These are phyloP conservation scores for Kwoniella heveanensis DNA, from an alignment of 768 basidiomycete species.

Conservation along the genomic window DNA sequence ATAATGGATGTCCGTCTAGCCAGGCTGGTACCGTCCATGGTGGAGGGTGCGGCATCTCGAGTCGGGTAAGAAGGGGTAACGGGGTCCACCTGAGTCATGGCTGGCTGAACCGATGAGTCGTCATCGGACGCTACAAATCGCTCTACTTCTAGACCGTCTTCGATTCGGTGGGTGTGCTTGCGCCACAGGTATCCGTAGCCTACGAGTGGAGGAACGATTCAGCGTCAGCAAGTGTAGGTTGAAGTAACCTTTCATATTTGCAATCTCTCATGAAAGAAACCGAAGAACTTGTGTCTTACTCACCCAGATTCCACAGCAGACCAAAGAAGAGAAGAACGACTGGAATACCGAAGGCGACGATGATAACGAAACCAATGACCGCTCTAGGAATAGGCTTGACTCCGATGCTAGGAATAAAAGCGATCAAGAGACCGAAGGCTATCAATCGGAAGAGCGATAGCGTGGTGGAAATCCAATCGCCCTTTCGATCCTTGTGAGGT, in stretches of 20 bases:
- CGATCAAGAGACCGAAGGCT: constrained; percentile 71
- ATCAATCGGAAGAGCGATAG: constrained; percentile 70
- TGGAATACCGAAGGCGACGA: constrained; percentile 71
- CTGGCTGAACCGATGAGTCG: constrained; percentile 38
- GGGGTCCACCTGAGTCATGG: constrained; percentile 39
- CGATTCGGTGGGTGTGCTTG: constrained; percentile 49
- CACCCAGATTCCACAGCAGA: constrained; percentile 61
- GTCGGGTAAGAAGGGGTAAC: constrained; percentile 11
- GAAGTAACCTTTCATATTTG: neutral
- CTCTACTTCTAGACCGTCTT: constrained; percentile 53
- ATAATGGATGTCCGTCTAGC: constrained; percentile 26
- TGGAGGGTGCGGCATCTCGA: constrained; percentile 2
- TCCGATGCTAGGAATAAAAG: constrained; percentile 69
- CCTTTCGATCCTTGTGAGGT: constrained; percentile 70
- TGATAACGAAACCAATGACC: constrained; percentile 73
- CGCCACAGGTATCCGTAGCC: constrained; percentile 54
- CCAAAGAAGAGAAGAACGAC: constrained; percentile 72
- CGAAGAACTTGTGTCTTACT: no score
- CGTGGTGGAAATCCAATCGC: constrained; percentile 70
- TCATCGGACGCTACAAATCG: constrained; percentile 42
- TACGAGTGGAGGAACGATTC: constrained; percentile 6
- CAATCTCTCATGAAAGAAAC: no score
- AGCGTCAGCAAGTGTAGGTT: neutral
- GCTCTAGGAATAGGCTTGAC: constrained; percentile 77
- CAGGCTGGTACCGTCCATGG: constrained; percentile 6